These are phyloP conservation scores for Cynanchum wilfordii DNA, from an alignment of 257 asterid genomes.

Conservation along the genomic window DNA sequence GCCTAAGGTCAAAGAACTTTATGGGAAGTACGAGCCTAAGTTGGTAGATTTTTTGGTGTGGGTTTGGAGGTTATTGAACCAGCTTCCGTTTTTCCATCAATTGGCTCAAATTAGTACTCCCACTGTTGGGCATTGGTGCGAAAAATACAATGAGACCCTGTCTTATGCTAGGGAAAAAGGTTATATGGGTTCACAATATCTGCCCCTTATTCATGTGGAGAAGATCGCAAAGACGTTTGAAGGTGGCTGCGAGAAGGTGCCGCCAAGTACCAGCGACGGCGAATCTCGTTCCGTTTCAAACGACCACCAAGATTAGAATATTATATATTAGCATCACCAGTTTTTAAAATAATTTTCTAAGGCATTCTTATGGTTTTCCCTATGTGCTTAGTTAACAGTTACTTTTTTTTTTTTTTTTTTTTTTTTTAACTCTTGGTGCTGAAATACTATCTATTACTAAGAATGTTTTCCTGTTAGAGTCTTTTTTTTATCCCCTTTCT, in stretches of 20 bases:
- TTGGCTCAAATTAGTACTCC: slow-evolving; percentile 68
- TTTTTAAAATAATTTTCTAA: too few relatives aligned
- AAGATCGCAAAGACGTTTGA: slow-evolving; percentile 58
- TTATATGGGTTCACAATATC: slow-evolving; percentile 37
- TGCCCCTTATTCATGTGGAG: slow-evolving; percentile 61
- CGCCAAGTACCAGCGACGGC: slow-evolving; percentile 3
- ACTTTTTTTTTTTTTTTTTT: too few relatives aligned
- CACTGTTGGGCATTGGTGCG: slow-evolving; percentile 73
- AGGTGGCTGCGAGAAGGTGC: slow-evolving; percentile 32
- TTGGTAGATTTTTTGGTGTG: slow-evolving; percentile 55
- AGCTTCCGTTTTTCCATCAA: slow-evolving; percentile 57
- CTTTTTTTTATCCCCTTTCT: neutral
- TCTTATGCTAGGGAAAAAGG: slow-evolving; percentile 38
- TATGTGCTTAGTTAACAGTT: neutral
- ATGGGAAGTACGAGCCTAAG: slow-evolving; percentile 45
- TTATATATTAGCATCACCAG: too few relatives aligned
- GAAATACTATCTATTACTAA: neutral
- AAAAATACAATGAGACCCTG: slow-evolving; percentile 58
- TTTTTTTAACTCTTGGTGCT: neutral
- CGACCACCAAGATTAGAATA: neutral
- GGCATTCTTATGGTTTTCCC: neutral
- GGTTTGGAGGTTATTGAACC: slow-evolving; percentile 58
- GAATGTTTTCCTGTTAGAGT: neutral
- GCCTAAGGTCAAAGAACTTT: slow-evolving; percentile 56
- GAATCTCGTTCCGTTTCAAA: slow-evolving; percentile 8